phyloP scores from a whole-genome alignment of 2,329 filamentous ascomycete genomes.

The Pyrenophora teres region DNA sequence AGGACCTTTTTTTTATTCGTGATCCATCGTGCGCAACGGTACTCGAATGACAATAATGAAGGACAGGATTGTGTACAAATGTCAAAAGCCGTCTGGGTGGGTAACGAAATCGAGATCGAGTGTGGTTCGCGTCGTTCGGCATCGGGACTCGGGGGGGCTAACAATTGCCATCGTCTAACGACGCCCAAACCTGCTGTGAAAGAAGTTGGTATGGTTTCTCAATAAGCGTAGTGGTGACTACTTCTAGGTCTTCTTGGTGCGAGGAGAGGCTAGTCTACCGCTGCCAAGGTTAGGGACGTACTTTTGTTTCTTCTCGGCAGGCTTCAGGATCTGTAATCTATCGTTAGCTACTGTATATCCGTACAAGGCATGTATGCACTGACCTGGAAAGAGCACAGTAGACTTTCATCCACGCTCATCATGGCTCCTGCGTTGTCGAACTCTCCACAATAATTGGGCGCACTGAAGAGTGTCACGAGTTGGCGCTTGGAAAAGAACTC shows the following conservation, averaged over 20 bases:
- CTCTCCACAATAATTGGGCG: conserved; percentile 98
- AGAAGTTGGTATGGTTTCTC: conserved; percentile 54
- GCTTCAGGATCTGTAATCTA: conserved; percentile 82
- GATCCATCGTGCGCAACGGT: conserved; percentile 20
- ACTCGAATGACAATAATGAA: conserved; percentile 27
- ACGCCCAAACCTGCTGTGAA: conserved; percentile 90
- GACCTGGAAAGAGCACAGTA: conserved; percentile 99
- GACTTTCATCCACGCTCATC: conserved; percentile 99
- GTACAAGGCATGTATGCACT: conserved; percentile 17
- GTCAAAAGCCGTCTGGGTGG: conserved; percentile 35
- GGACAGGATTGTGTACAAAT: conserved; percentile 35
- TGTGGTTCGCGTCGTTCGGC: conserved; percentile 38
- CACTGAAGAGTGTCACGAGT: conserved; percentile 95
- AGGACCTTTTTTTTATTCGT: conserved; percentile 5
- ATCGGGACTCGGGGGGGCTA: conserved; percentile 40
- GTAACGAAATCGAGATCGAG: conserved; percentile 43
- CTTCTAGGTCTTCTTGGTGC: conserved; percentile 70
- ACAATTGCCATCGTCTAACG: conserved; percentile 64
- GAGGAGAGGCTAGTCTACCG: conserved; percentile 71
- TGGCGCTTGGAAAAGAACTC: conserved; percentile 99
- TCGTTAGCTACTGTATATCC: conserved; percentile 23
- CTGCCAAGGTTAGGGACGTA: conserved; percentile 81
- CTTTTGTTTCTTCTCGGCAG: conserved; percentile 99
- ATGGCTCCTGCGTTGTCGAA: conserved; percentile 99
- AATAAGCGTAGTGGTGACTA: conserved; percentile 49